These are phyloP conservation scores for Stemphylium beticola DNA, from an alignment of 2,329 filamentous ascomycete species.

Conservation along the genomic window DNA sequence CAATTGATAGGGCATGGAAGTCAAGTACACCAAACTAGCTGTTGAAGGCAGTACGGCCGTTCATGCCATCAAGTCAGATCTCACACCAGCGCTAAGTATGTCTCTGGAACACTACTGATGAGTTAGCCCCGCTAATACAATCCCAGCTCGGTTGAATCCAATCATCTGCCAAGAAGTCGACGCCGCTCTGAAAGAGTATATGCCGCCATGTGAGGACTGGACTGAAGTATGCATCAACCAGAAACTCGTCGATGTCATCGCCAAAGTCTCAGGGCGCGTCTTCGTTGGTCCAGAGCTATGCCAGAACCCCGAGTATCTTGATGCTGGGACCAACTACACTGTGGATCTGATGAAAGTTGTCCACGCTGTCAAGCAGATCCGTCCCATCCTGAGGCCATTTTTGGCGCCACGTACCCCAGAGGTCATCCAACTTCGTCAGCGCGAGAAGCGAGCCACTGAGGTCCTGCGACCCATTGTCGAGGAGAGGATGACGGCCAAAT, in stretches of 20 bases:
- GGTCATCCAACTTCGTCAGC: conserved; percentile 26
- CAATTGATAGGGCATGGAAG: conserved; percentile 31
- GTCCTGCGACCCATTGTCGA: conserved; percentile 36
- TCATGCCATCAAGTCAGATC: conserved; percentile 40
- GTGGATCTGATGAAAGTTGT: conserved; percentile 39
- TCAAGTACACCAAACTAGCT: conserved; percentile 39
- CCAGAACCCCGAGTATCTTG: conserved; percentile 38
- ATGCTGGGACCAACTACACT: conserved; percentile 40
- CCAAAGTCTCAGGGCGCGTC: conserved; percentile 42
- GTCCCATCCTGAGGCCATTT: conserved; percentile 34
- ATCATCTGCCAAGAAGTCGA: conserved; percentile 41
- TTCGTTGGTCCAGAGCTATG: conserved; percentile 44
- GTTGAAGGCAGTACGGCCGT: conserved; percentile 21
- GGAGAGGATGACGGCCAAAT: conserved; percentile 28
- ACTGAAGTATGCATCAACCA: conserved; percentile 37
- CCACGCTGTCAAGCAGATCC: conserved; percentile 33
- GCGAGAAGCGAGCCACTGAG: conserved; percentile 18
- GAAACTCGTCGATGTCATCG: conserved; percentile 39
- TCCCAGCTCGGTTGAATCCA: conserved; percentile 36
- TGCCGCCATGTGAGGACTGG: conserved; percentile 43
- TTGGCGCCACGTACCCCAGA: conserved; percentile 34
- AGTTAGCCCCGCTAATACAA: conserved; percentile 15
- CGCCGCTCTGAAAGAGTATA: conserved; percentile 29
- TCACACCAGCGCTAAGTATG: conserved; percentile 47
- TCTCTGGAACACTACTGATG: not conserved